Percentiles rank a stretch among this genome's conserved stretches.
Evolutionary conservation across 2,329 filamentous ascomycete species (phyloP).

Genomic region (Myriosclerotinia duriaeana): DNA sequence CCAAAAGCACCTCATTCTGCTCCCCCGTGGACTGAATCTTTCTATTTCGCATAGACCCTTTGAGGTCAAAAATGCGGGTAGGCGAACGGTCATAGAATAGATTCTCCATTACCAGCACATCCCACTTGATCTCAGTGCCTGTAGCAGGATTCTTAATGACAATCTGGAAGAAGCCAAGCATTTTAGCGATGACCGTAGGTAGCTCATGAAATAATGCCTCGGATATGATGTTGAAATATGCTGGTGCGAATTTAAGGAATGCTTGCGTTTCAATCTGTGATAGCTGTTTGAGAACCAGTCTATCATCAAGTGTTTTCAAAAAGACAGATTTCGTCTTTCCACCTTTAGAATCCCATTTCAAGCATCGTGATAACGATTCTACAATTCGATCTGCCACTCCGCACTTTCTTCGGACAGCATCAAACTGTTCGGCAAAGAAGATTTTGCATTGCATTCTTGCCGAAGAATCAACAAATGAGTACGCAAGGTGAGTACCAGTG

Average conservation of each 20-base stretch:
- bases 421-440: constrained; percentile 97
- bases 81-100: constrained; percentile 93
- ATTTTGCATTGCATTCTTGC: constrained; percentile 97
- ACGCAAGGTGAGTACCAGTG: constrained; percentile 91
- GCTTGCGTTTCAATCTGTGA: constrained; percentile 89
- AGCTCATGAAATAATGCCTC: constrained; percentile 93
- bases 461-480: constrained; percentile 90
- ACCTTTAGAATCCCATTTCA: constrained; percentile 97
- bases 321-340: constrained; percentile 98
- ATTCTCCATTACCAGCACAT: constrained; percentile 94
- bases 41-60: constrained; percentile 97
- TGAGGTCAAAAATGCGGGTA: constrained; percentile 90
- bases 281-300: constrained; percentile 77
- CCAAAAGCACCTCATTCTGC: constrained; percentile 91
- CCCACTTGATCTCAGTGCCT: constrained; percentile 90
- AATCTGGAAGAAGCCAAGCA: constrained; percentile 97
- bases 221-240: constrained; percentile 97
- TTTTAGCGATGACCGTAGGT: constrained; percentile 96
- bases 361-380: constrained; percentile 89
- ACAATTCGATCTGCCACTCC: constrained; percentile 91
- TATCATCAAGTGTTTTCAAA: constrained; percentile 91
- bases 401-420: constrained; percentile 88
- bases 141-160: constrained; percentile 93
- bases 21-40: constrained; percentile 96
- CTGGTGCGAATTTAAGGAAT: constrained; percentile 91